Conservation (phyloP, 1,139 yeast genomes). For the Blastobotrys proliferans region DNA sequence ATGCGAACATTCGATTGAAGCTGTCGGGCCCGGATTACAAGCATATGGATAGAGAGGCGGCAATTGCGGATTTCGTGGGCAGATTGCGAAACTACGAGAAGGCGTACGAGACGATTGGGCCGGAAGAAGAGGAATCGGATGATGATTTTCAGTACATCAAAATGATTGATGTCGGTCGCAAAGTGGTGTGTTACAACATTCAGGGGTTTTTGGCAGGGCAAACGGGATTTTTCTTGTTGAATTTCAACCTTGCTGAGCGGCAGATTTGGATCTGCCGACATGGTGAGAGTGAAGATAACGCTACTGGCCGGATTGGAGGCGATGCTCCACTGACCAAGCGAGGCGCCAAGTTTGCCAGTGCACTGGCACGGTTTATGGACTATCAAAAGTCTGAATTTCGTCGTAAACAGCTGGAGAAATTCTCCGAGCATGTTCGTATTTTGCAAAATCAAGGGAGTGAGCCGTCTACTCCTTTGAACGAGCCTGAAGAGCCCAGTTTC, state of each 20-base stretch:
- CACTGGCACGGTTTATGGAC: conserved; percentile 70
- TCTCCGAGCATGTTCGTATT: conserved; percentile 37
- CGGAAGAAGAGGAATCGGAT: conserved; percentile 57
- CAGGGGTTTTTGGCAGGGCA: conserved; percentile 93
- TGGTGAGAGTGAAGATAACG: conserved; percentile 86
- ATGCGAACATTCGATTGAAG: conserved; percentile 77
- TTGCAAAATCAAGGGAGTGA: conserved; percentile 29
- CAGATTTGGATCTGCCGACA: conserved; percentile 96
- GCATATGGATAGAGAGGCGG: conserved; percentile 77
- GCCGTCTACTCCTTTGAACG: conserved; percentile 35
- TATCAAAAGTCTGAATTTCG: conserved; percentile 70
- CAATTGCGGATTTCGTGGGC: conserved; percentile 76
- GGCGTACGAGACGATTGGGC: conserved; percentile 88
- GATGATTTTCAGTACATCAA: conserved; percentile 77
- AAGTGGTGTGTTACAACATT: conserved; percentile 85
- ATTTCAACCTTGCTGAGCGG: conserved; percentile 84
- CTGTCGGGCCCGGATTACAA: conserved; percentile 91
- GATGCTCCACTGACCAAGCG: conserved; percentile 77
- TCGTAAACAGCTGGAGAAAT: conserved; percentile 55
- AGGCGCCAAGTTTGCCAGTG: conserved; percentile 68
- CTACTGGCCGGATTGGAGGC: conserved; percentile 87
- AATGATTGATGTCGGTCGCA: conserved; percentile 94
- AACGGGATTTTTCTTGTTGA: conserved; percentile 81
- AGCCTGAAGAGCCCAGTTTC: conserved; percentile 61
- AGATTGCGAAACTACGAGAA: conserved; percentile 79